Conservation (phyloP, 176 grass and related monocot species). For the Avena sativa region DNA sequence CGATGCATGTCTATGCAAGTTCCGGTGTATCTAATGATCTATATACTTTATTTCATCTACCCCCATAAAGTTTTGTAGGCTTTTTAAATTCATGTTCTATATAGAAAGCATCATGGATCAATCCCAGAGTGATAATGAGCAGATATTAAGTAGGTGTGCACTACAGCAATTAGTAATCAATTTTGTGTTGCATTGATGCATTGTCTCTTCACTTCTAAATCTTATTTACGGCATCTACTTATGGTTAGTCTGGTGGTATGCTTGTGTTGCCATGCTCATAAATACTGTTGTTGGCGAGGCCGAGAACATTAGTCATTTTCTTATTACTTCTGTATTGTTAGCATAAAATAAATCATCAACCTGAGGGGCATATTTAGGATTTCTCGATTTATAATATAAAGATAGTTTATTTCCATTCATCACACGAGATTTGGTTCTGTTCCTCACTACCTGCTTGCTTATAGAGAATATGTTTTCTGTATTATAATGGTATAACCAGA, state of each 20-base stretch:
- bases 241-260: neutral
- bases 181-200: constrained; percentile 7
- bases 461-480: constrained; percentile 21
- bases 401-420: neutral
- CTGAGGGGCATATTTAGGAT: neutral
- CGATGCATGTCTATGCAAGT: constrained; percentile 22
- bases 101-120: neutral
- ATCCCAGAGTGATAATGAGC: neutral
- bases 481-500: constrained; percentile 48
- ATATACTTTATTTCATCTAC: constrained; percentile 8
- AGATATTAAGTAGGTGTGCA: neutral
- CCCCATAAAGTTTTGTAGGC: neutral
- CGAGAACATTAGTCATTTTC: neutral
- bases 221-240: neutral
- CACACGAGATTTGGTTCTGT: neutral
- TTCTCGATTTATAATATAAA: neutral
- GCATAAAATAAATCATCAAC: neutral
- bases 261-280: neutral
- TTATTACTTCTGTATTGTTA: constrained; percentile 3
- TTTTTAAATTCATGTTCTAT: neutral
- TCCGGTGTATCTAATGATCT: neutral
- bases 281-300: neutral
- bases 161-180: neutral
- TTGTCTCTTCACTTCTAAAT: constrained; percentile 7
- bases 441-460: constrained; percentile 4